Percentiles rank a stretch among this genome's conserved stretches.
Conservation (phyloP, 164 flowering plant genomes). For the Protea cynaroides region DNA sequence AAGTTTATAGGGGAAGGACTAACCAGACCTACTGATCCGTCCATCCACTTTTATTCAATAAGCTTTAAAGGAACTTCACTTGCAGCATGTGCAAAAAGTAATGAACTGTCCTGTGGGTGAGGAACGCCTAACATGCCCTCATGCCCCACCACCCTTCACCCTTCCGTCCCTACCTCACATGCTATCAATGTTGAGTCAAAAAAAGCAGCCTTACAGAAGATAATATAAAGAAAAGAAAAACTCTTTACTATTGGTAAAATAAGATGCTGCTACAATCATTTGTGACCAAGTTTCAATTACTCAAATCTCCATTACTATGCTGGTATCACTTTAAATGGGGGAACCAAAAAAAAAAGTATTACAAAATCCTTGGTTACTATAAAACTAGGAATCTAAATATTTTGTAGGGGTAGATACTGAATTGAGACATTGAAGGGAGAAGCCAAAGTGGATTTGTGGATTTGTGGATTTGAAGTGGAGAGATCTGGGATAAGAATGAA, state of each 20-base stretch:
- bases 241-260: neutral
- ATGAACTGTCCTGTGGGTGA: too few species aligned
- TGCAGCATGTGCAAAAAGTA: too few species aligned
- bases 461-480: neutral
- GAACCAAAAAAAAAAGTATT: conserved; percentile 13
- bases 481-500: neutral
- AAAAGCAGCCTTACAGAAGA: neutral
- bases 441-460: neutral
- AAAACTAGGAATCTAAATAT: conserved; percentile 11
- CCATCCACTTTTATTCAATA: too few species aligned
- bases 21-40: too few species aligned
- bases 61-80: too few species aligned
- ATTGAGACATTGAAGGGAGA: neutral
- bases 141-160: too few species aligned
- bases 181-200: neutral
- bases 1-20: too few species aligned
- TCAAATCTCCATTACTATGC: conserved; percentile 22
- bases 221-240: conserved; percentile 2
- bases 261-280: conserved; percentile 12
- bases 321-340: conserved; percentile 17
- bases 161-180: neutral
- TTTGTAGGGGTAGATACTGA: neutral
- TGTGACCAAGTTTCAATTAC: conserved; percentile 9
- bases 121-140: too few species aligned
- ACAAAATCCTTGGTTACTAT: conserved; percentile 27